Evolutionary conservation across 768 basidiomycete genomes (phyloP).

Genomic region (Pleurotus djamor): DNA sequence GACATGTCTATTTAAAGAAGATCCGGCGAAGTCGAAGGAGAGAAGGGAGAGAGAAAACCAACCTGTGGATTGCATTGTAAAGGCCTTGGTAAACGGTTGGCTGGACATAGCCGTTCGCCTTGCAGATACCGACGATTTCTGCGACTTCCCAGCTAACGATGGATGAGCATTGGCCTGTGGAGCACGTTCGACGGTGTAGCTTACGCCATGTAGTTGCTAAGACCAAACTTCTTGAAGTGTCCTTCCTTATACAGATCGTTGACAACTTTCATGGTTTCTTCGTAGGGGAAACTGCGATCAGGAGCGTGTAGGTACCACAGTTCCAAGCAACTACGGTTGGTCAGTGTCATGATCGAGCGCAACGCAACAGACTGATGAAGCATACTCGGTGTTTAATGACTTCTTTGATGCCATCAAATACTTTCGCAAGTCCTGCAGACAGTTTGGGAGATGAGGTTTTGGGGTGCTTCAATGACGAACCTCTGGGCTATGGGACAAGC

Average conservation of each 20-base stretch:
- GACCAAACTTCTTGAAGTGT: conserved; percentile 57
- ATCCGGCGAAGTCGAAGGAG: background rate
- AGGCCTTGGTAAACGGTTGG: conserved; percentile 42
- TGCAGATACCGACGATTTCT: conserved; percentile 44
- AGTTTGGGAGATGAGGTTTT: conserved; percentile 13
- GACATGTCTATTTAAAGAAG: conserved; percentile 40
- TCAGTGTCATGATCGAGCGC: background rate
- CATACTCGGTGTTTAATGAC: conserved; percentile 41
- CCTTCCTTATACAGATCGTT: conserved; percentile 58
- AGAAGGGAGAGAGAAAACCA: conserved; percentile 11
- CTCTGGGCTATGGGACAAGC: background rate
- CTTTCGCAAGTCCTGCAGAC: conserved; percentile 40
- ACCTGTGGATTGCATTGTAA: conserved; percentile 16
- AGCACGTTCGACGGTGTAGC: conserved; percentile 7
- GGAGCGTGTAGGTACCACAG: conserved; percentile 61
- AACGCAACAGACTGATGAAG: conserved; percentile 11
- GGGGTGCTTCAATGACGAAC: conserved; percentile 16
- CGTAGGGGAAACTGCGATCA: conserved; percentile 54
- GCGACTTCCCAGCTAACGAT: conserved; percentile 29
- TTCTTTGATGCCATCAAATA: conserved; percentile 45
- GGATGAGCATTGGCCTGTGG: conserved; percentile 7
- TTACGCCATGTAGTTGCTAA: conserved; percentile 60
- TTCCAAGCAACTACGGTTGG: conserved; percentile 38
- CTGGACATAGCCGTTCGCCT: conserved; percentile 34
- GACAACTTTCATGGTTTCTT: conserved; percentile 51